A percentile compares a stretch with the other conserved stretches of the same genome.
Conservation (phyloP, 139 green algal genomes). For the Edaphochlamys debaryana region DNA sequence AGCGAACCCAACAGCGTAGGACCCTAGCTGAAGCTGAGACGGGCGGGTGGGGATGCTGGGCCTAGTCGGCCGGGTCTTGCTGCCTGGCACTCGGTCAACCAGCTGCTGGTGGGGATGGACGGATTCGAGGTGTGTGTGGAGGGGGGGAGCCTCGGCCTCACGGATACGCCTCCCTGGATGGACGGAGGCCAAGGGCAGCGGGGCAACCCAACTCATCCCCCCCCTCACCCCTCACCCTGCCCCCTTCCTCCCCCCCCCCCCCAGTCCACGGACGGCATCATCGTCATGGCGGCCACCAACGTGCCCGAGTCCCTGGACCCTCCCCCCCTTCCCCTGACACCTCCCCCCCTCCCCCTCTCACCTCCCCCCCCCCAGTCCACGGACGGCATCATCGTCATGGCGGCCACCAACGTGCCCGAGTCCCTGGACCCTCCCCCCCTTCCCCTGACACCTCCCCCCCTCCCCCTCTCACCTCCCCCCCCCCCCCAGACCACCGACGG, state of each 20-base stretch:
- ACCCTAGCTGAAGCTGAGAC: too few species aligned
- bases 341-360: background rate
- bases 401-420: constrained; percentile 97
- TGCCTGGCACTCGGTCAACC: too few species aligned
- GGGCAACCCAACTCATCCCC: too few species aligned
- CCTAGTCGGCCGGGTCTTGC: too few species aligned
- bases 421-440: constrained; percentile 91
- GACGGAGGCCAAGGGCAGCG: too few species aligned
- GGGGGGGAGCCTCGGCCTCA: too few species aligned
- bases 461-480: background rate
- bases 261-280: constrained; percentile 82
- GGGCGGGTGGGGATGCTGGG: too few species aligned
- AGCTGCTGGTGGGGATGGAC: constrained; percentile 97
- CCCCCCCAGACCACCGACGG: constrained; percentile 69
- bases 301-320: constrained; percentile 93
- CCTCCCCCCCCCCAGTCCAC: constrained; percentile 54
- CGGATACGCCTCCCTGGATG: too few species aligned
- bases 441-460: too few species aligned
- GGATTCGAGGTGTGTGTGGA: constrained; percentile 84
- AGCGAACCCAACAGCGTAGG: too few species aligned
- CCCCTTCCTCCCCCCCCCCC: background rate
- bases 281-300: constrained; percentile 98
- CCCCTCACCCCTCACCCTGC: too few species aligned
- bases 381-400: constrained; percentile 93
- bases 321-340: constrained; percentile 55